A percentile compares a stretch with the other conserved stretches of the same genome.
phyloP scores from a whole-genome alignment of 345 rosid species.

The Raphanus sativus region DNA sequence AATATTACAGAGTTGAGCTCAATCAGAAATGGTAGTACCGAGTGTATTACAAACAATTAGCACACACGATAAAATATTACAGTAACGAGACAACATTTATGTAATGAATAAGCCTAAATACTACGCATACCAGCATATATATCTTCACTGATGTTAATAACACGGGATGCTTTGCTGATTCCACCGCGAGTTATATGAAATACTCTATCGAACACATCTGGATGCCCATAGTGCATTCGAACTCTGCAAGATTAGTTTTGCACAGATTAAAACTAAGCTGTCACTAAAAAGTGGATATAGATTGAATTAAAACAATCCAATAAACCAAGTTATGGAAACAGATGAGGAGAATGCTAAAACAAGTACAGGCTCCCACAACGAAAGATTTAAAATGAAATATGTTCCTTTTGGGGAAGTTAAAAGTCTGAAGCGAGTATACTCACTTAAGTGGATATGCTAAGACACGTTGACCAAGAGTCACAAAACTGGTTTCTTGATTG shows the following conservation, averaged over 20 bases:
- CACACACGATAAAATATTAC: neutral
- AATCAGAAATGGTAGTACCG: neutral
- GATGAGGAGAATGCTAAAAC: neutral
- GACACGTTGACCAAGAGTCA: constrained; percentile 95
- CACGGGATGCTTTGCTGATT: constrained; percentile 96
- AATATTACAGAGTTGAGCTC: neutral
- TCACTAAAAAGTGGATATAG: constrained; percentile 1
- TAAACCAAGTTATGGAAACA: neutral
- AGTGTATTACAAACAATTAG: constrained; percentile 3
- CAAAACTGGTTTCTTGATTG: constrained; percentile 99
- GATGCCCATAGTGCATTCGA: constrained; percentile 99
- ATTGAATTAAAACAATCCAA: neutral
- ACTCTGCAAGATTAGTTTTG: constrained; percentile 61
- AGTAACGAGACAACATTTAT: neutral
- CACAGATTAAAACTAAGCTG: constrained; percentile 21
- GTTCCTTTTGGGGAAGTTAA: neutral
- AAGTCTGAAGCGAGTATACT: constrained; percentile 38
- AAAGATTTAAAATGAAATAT: neutral
- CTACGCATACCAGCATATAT: constrained; percentile 76
- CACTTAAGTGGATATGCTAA: constrained; percentile 90
- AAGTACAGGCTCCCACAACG: constrained; percentile 13
- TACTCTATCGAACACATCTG: constrained; percentile 94
- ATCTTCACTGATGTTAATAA: constrained; percentile 97
- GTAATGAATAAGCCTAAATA: neutral
- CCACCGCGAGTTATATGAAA: constrained; percentile 98